Conservation (phyloP, 768 basidiomycete genomes). For the Neoboletus subvelutipes region DNA sequence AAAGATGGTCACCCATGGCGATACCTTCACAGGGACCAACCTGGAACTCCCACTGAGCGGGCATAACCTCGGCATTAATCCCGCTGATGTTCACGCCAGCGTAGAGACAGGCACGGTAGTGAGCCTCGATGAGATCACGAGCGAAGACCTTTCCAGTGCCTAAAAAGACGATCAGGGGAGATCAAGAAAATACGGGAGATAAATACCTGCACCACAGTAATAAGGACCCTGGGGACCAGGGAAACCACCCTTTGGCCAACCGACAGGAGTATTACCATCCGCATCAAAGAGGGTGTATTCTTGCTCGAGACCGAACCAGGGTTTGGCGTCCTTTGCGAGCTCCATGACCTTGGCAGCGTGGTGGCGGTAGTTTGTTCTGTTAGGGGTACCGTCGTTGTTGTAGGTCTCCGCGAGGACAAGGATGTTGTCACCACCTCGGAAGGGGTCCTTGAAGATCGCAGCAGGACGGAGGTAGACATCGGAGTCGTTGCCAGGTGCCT, state of each 20-base stretch:
- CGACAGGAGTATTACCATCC: constrained; percentile 79
- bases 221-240: constrained; percentile 99
- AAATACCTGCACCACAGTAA: constrained; percentile 94
- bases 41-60: constrained; percentile 99
- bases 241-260: constrained; percentile 99
- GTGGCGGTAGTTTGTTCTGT: constrained; percentile 94
- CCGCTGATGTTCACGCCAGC: constrained; percentile 97
- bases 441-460: constrained; percentile 98
- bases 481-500: constrained; percentile 93
- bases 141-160: constrained; percentile 97
- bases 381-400: constrained; percentile 98
- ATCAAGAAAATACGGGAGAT: neutral
- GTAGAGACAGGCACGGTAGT: constrained; percentile 96
- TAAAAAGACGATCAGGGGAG: constrained; percentile 30
- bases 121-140: constrained; percentile 97
- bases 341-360: constrained; percentile 96
- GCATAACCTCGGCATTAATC: constrained; percentile 99
- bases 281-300: constrained; percentile 97
- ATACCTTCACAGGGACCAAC: constrained; percentile 98
- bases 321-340: constrained; percentile 69
- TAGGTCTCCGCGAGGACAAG: constrained; percentile 96
- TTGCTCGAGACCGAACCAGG: constrained; percentile 99
- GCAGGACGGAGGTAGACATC: constrained; percentile 98
- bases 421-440: constrained; percentile 98
- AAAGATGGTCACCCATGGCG: constrained; percentile 98